Base-by-base conservation (phyloP, 2,329 filamentous ascomycete genomes). In the Albifimbria verrucaria region DNA sequence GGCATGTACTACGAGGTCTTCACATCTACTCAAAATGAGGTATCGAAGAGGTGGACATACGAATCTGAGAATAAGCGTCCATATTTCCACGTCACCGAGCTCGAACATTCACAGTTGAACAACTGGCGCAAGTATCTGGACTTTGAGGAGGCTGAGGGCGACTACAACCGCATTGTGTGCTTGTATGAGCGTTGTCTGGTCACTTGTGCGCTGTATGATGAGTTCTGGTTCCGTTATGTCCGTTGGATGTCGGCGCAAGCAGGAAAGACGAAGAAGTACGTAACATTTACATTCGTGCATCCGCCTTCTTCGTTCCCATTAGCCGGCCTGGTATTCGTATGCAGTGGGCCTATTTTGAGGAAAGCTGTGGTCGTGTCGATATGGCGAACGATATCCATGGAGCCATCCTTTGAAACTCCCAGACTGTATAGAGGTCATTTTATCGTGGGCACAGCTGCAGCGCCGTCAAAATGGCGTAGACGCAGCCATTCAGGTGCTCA, bases 101-200 rank as follows among this genome's bases (percentile, higher is more conserved):
- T 99, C 9, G 92, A 97, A 62, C 86, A 94, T 55, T 75, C 83
- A 9, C 91, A 99, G 66, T 75, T 99, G 18, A 78, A 76, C 36
- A 97, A 96, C 71, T 99, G 94, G 94, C 85, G 89, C 63, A 96
- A 96, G 65, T 99, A 97, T 64, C 82, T 99, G 44, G 93, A 97
- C 67, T 97, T 95, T 62, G 94, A 99, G 68, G 94, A 99, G 72
- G 74, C 80, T 0, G 88, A 96, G 69, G 91, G 89, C 50, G 85
- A 92, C 58, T 90, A 86, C 59, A 72, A 78, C 15, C 84, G 94
- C 54, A 87, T 81, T 45, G 82, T 89, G 6, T 94, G 94, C 65
- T 75, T 99, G 26, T 97, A 99, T 68, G 94, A 99, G 75, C 87
- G 94, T 49, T 97, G 92, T 63, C 73, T 99, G 50, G 90, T 96